Evolutionary conservation across 2,329 filamentous ascomycete species (phyloP), one percentile per base, ranked within the genome.

Genomic region (Colletotrichum paranaense): DNA sequence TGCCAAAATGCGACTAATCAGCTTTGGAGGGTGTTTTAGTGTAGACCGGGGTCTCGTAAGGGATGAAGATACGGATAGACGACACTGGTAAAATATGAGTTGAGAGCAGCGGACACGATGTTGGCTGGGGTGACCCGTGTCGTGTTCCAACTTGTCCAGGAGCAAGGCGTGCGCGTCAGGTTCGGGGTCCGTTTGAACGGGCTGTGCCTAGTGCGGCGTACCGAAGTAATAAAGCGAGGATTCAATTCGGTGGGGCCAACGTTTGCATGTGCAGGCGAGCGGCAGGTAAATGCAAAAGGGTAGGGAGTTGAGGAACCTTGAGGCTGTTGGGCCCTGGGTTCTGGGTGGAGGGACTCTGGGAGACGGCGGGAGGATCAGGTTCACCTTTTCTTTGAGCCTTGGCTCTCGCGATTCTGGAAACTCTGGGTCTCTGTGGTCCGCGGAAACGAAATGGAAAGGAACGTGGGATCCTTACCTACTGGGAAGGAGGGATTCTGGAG

Each of bases 161-260:
- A 35, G 62, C 46, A 49, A 68, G 46, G 64, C 57, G 49, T 72
- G 68, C 68, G 64, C 58, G 64, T 72, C 52, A 56, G 32, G 32
- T 55, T 56, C 57, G 58, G 64, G 68, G 64, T 68, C 68, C 64
- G 58, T 72, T 72, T 56, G 68, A 62, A 62, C 63, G 46, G 63
- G 64, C 64, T 49, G 57, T 62, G 57, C 46, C 56, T 71, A 59
- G 60, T 71, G 68, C 57, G 68, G 46, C 63, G 62, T 70, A 58
- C 53, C 53, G 67, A 66, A 66, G 67, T 55, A 66, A 63, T 35
- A 24, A 30, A 63, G 42, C 38, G 46, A 53, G 46, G 46, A 24
- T 35, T 35, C 26, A 7, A 24, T 26, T 46, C 30, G 49, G 53
- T 30, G 55, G 62, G 32, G 57, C 19, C 42, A 30, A 56, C 19